These are phyloP conservation scores for Aspergillus eucalypticola DNA, from an alignment of 2,329 filamentous ascomycete genomes.

Conservation along the genomic window DNA sequence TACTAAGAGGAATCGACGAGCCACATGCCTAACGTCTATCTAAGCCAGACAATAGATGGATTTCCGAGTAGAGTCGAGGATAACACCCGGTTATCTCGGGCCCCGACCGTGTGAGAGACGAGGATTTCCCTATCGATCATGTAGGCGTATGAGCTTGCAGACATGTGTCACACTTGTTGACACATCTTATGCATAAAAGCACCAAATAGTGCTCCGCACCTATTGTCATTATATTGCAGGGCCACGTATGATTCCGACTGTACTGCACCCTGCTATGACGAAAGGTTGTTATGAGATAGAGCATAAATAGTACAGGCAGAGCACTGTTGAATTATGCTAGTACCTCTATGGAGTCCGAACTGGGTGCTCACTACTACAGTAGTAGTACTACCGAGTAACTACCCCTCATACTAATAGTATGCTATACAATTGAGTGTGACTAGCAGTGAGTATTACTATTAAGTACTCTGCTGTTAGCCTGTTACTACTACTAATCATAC, in stretches of 20 bases:
- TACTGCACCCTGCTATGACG: neutral
- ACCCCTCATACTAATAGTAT: too few relatives aligned
- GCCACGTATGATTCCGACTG: neutral
- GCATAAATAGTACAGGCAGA: neutral
- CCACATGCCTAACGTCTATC: neutral
- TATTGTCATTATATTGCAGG: neutral
- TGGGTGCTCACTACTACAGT: too few relatives aligned
- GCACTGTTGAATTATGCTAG: neutral
- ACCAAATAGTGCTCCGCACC: neutral
- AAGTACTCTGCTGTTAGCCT: too few relatives aligned
- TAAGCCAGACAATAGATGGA: neutral
- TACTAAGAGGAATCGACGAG: slow-evolving; percentile 11
- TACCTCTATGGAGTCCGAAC: too few relatives aligned
- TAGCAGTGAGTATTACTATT: neutral
- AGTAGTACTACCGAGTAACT: too few relatives aligned
- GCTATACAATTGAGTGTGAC: neutral
- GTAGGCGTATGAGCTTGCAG: neutral
- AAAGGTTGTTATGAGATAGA: neutral
- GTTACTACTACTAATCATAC: too few relatives aligned
- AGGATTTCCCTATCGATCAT: neutral
- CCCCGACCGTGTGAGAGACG: neutral
- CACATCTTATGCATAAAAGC: neutral
- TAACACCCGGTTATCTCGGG: neutral
- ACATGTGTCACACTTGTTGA: neutral
- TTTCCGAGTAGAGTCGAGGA: neutral